Conservation (phyloP, 768 basidiomycete genomes). For the Xanthoconium purpureum region DNA sequence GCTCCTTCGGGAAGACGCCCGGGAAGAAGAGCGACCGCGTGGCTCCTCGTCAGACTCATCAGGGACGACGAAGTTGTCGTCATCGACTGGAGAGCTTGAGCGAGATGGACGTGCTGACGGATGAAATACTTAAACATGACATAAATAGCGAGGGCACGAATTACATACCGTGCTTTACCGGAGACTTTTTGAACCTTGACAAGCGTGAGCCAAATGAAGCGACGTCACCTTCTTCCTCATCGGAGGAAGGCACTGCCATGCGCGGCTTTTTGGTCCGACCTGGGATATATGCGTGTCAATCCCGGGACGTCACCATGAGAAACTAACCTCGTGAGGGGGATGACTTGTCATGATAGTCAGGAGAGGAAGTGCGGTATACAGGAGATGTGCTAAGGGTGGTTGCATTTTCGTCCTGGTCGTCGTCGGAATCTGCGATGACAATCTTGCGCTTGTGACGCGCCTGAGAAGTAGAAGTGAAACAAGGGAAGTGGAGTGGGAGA, state of each 20-base stretch:
- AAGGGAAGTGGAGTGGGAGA: neutral
- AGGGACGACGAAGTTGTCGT: constrained; percentile 71
- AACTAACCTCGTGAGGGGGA: constrained; percentile 28
- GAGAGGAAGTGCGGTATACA: constrained; percentile 28
- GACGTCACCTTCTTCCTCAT: constrained; percentile 42
- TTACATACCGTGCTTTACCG: constrained; percentile 48
- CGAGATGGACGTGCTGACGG: constrained; percentile 40
- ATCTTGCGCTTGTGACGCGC: constrained; percentile 63
- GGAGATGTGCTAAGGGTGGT: constrained; percentile 5
- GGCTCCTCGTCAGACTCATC: constrained; percentile 60
- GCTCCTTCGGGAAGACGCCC: constrained; percentile 42
- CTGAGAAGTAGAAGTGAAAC: constrained; percentile 21
- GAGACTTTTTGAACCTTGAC: constrained; percentile 64
- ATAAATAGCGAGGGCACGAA: neutral
- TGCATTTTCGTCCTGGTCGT: constrained; percentile 39
- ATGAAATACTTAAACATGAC: constrained; percentile 8
- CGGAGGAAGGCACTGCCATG: constrained; percentile 47
- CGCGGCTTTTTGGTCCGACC: constrained; percentile 62
- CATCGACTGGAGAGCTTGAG: constrained; percentile 47
- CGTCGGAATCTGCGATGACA: constrained; percentile 67
- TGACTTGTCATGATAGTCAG: constrained; percentile 23
- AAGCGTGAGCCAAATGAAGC: constrained; percentile 57
- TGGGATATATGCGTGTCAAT: constrained; percentile 21
- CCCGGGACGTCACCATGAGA: neutral
- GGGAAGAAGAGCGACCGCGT: constrained; percentile 48